Conservation (phyloP, 768 basidiomycete genomes). For the Cystobasidium onofrii region DNA sequence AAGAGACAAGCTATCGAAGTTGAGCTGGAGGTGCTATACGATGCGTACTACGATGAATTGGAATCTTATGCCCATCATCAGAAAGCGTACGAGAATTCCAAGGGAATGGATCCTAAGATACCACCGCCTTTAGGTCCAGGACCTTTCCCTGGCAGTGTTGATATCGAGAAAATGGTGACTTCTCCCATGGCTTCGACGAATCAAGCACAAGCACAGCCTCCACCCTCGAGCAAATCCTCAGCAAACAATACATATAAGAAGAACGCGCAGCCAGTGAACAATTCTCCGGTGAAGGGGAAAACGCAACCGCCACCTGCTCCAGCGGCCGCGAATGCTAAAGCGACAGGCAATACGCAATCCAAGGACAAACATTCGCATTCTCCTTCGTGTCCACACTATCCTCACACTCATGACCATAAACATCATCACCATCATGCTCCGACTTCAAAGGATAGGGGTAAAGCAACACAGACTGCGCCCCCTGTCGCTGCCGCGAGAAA, state of each 20-base stretch:
- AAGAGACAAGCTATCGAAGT: conserved; percentile 94
- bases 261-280: background rate
- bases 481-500: conserved; percentile 51
- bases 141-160: conserved; percentile 95
- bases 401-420: conserved; percentile 36
- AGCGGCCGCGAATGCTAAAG: conserved; percentile 19
- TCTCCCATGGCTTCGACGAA: conserved; percentile 12
- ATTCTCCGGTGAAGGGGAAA: background rate
- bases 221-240: conserved; percentile 20
- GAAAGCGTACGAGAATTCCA: conserved; percentile 84
- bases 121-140: conserved; percentile 92
- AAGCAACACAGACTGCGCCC: conserved; percentile 41
- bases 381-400: conserved; percentile 40
- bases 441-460: conserved; percentile 44
- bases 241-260: background rate
- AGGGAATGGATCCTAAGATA: conserved; percentile 54
- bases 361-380: conserved; percentile 38
- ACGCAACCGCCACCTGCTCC: conserved; percentile 21
- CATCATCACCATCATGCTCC: conserved; percentile 33
- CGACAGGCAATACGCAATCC: conserved; percentile 16
- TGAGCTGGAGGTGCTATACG: conserved; percentile 99
- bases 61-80: conserved; percentile 98
- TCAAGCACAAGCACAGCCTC: conserved; percentile 11
- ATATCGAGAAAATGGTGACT: conserved; percentile 63
- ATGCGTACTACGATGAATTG: conserved; percentile 99